Base-by-base conservation (phyloP, 2,329 filamentous ascomycete genomes). In the Ascochyta fabae region DNA sequence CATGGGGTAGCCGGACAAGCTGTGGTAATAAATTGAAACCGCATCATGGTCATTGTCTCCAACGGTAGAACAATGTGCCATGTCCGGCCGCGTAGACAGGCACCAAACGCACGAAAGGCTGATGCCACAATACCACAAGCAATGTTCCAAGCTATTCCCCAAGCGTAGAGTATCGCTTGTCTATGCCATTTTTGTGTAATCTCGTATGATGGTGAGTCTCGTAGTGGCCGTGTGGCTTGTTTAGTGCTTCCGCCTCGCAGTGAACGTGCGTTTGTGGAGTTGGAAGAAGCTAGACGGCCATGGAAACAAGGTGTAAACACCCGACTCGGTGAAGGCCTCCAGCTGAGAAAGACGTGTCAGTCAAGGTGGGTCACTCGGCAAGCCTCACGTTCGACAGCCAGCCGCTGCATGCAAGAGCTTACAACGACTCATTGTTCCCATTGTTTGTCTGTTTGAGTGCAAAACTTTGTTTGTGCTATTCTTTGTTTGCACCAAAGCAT, bases 171-270 rank as follows among this genome's bases (percentile, higher is more conserved):
- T 15, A 26, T 55, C 46, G 41, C 36, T 38, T 46, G 23, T 3
- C 8, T 10, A 38, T 33, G 6, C 47, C 47, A 13, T 26, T 46
- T 2, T 19, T 39, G 53, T 31, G 26, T 39, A 10, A 42, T 8
- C 31, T 43, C 42, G 38, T 44, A 47, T 27, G 40, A 48, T 42
- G 34, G 38, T 42, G 38, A 33, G 26, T 23, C 29, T 51, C 53
- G 43, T 43, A 19, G 47, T 56, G 48, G 53, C 53, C 38, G 47
- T 51, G 48, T 51, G 53, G 53, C 48, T 51, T 43, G 6, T 26
- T 23, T 43, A 51, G 48, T 33, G 43, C 47, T 50, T 36, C 41
- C 46, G 35, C 41, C 36, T 41, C 34, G 42, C 22, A 40, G 7
- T 27, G 15, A 23, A 24, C 24, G 33, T 50, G 24, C 42, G 41